A percentile compares a stretch with the other conserved stretches of the same genome.
Evolutionary conservation across 75 land plant genomes (phyloP).

Genomic region (Azolla pinnata): DNA sequence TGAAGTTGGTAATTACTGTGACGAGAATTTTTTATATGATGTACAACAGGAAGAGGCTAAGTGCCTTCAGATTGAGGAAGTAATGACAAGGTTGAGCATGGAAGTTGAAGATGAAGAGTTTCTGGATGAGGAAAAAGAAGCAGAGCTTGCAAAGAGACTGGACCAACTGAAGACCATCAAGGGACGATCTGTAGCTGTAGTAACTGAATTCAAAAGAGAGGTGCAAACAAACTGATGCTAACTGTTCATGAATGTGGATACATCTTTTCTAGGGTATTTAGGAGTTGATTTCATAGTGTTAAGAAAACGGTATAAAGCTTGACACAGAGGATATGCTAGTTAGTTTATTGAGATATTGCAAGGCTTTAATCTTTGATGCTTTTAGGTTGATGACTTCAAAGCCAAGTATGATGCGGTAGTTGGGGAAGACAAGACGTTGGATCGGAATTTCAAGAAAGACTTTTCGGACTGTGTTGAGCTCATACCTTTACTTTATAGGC

Average conservation of each 20-base stretch:
- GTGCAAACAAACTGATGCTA: constrained; percentile 12
- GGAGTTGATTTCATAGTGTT: no score
- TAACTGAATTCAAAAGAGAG: constrained; percentile 25
- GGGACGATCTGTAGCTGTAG: constrained; percentile 19
- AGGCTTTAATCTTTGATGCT: no score
- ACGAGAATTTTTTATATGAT: background rate
- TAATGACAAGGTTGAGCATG: constrained; percentile 18
- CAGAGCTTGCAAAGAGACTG: constrained; percentile 15
- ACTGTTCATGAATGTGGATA: background rate
- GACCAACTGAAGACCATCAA: constrained; percentile 17
- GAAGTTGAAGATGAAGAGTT: constrained; percentile 23
- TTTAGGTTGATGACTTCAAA: constrained; percentile 26
- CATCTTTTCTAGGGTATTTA: background rate
- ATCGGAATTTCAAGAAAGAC: constrained; percentile 23
- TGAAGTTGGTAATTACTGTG: no score
- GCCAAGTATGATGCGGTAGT: constrained; percentile 8
- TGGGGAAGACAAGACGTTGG: constrained; percentile 16
- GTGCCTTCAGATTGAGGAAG: constrained; percentile 22
- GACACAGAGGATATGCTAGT: no score
- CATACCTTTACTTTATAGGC: constrained; percentile 14
- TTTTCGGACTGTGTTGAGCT: constrained; percentile 30
- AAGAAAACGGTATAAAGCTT: no score
- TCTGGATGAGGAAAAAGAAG: constrained; percentile 19
- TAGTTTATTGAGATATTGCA: no score
- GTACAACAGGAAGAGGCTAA: constrained; percentile 24